phyloP scores from a whole-genome alignment of 768 basidiomycete species.

The Pulveroboletus sp. region DNA sequence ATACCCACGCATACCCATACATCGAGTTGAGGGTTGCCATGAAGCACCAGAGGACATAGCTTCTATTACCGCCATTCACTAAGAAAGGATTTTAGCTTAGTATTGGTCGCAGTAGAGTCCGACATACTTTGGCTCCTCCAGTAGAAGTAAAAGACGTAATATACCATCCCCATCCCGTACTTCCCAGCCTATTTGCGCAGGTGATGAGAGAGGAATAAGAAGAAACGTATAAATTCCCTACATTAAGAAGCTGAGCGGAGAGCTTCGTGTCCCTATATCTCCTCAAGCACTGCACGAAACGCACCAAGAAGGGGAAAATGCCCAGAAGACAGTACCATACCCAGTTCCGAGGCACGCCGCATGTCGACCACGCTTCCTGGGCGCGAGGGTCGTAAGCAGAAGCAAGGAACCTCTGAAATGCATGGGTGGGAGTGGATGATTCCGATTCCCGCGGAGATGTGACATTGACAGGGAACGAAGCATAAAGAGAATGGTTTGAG shows the following conservation, averaged over 20 bases:
- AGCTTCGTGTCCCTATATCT: constrained; percentile 80
- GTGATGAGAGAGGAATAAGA: neutral
- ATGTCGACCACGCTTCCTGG: constrained; percentile 41
- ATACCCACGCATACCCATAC: constrained; percentile 79
- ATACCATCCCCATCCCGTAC: constrained; percentile 65
- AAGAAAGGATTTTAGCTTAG: neutral
- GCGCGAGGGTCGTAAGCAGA: constrained; percentile 32
- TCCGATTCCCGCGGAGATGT: neutral
- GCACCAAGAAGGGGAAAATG: constrained; percentile 65
- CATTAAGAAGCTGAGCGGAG: constrained; percentile 83
- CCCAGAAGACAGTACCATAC: constrained; percentile 55
- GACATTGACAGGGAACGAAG: neutral
- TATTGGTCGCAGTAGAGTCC: neutral
- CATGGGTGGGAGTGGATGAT: neutral
- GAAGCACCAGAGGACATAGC: constrained; percentile 68
- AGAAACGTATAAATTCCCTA: constrained; percentile 31
- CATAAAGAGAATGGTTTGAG: neutral
- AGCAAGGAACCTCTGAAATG: neutral
- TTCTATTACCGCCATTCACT: constrained; percentile 39
- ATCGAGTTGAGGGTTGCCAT: constrained; percentile 56
- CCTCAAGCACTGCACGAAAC: constrained; percentile 80
- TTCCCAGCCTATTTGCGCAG: constrained; percentile 66
- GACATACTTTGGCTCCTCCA: constrained; percentile 68
- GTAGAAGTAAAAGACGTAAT: constrained; percentile 63
- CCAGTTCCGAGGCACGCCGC: constrained; percentile 52